Base-by-base conservation (phyloP, 2,329 filamentous ascomycete genomes). In the Fusarium sterilihyphosum region DNA sequence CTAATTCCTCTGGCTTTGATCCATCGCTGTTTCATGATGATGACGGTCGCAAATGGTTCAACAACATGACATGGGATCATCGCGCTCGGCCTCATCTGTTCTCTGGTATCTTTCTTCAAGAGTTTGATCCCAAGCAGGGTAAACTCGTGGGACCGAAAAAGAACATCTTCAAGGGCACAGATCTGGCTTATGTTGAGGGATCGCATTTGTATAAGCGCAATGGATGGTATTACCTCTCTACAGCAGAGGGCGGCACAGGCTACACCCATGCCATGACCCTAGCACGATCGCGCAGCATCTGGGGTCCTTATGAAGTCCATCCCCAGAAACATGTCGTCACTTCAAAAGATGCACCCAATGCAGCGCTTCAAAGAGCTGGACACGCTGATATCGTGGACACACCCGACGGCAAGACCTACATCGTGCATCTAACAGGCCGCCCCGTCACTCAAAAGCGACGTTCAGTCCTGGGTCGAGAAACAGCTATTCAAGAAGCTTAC, bases 1-100 rank as follows among this genome's bases (percentile, higher is more conserved):
- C 85, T 77, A 91, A 91, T 77, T 89, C 88, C 1, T 91, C 88
- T 1, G 90, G 89, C 3, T 92, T 92, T 74, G 90, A 92, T 74
- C 90, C 90, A 0, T 88, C 86, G 3, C 81, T 90, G 8, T 90
- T 90, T 79, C 88, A 90, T 77, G 88, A 90, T 65, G 85, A 87
- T 41, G 85, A 88, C 61, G 88, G 88, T 22, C 82, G 80, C 58
- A 89, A 89, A 75, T 90, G 86, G 85, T 88, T 89, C 72, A 83
- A 86, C 74, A 90, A 89, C 76, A 89, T 89, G 88, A 78, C 88
- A 14, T 86, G 85, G 81, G 88, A 90, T 76, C 87, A 90, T 73
- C 86, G 87, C 14, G 79, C 81, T 29, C 85, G 87, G 0, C 86
- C 86, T 2, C 80, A 79, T 14, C 67, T 82, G 3, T 91, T 92